phyloP scores from a whole-genome alignment of 331 rosid species.

The Quercus tomentella region DNA sequence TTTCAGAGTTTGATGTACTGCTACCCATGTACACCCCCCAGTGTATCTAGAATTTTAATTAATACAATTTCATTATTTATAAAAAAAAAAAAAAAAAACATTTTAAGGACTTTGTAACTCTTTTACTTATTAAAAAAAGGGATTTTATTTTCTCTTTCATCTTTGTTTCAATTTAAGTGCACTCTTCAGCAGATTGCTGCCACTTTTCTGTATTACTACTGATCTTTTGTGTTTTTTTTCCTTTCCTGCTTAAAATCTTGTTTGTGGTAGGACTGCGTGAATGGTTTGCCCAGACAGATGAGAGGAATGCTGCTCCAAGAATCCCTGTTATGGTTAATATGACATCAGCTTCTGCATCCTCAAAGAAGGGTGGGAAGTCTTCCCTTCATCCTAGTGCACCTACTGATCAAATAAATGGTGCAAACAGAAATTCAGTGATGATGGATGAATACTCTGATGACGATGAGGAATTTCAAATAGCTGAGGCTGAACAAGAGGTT shows the following conservation, averaged over 20 bases:
- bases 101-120: too few relatives aligned
- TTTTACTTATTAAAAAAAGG: too few relatives aligned
- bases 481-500: slow-evolving; percentile 91
- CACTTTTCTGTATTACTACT: neutral
- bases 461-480: slow-evolving; percentile 92
- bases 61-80: too few relatives aligned
- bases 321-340: slow-evolving; percentile 99
- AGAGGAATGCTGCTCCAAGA: slow-evolving; percentile 91
- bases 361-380: slow-evolving; percentile 60
- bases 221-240: neutral
- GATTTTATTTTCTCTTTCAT: too few relatives aligned
- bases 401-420: slow-evolving; percentile 61
- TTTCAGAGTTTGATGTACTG: too few relatives aligned
- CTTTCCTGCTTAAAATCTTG: neutral
- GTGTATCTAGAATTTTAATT: too few relatives aligned
- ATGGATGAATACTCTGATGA: slow-evolving; percentile 97
- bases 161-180: neutral
- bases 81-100: too few relatives aligned
- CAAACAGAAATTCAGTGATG: slow-evolving; percentile 74
- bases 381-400: slow-evolving; percentile 39
- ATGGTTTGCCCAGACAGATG: slow-evolving; percentile 95
- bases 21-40: too few relatives aligned
- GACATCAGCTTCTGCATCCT: slow-evolving; percentile 76
- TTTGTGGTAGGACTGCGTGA: slow-evolving; percentile 76
- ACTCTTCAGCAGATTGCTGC: slow-evolving; percentile 1